Base-by-base conservation (phyloP, 2,329 filamentous ascomycete species). In the Fusarium denticulatum region DNA sequence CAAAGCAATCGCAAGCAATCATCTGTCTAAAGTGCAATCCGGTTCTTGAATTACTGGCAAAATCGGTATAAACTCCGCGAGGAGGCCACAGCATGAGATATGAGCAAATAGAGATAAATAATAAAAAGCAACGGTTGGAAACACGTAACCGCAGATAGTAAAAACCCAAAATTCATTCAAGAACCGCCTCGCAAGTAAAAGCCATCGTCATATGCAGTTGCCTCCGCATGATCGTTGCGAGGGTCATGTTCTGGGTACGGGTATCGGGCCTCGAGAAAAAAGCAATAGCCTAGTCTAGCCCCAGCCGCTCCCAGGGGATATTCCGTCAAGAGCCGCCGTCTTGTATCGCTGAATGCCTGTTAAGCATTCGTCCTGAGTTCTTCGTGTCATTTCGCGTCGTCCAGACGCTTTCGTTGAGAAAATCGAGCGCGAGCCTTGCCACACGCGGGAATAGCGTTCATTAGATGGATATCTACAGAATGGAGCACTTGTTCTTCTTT, bases 401-500 rank as follows among this genome's bases (percentile, higher is more conserved):
- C 61, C 59, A 74, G 71, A 74, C 74, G 76, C 73, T 63, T 61
- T 74, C 63, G 58, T 76, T 57, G 69, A 69, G 58, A 66, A 69
- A 72, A 71, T 65, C 71, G 68, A 68, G 46, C 63, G 64, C 67
- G 60, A 60, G 43, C 42, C 34, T 69, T 24, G 43, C n/a, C 55
- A 46, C 56, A 57, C 57, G 60, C 49, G 57, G 52, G 57, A 39
- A 49, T 62, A 61, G 64, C 60, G 40, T 72, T 69, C 24, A 34
- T 57, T 69, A 69, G 65, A 69, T 60, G 55, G 40, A 60, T 62
- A 73, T 81, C 83, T 88, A 94, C 82, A 94, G 87, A 79, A 94
- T 91, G 52, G 87, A 88, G 86, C 92, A 94, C 85, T 92, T 92
- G 75, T 85, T 84, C 82, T 89, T 89, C 86, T 92, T 92, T 79